Base-by-base conservation (phyloP, 2,329 filamentous ascomycete genomes). In the Epichloe coenophiala region DNA sequence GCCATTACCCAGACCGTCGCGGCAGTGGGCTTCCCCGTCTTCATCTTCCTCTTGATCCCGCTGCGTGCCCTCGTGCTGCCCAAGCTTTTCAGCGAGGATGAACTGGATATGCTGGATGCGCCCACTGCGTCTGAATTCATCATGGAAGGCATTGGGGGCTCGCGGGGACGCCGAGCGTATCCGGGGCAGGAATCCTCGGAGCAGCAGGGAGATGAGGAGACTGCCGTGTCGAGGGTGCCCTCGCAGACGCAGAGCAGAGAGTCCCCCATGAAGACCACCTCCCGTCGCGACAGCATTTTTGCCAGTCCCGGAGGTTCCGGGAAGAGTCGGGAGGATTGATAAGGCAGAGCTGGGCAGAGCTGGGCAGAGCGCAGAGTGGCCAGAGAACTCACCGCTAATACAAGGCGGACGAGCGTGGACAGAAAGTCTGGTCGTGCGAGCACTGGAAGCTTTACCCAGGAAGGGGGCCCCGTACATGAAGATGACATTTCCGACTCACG, bases 1-100 rank as follows among this genome's bases (percentile, higher is more conserved):
- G 86, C 86, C 53, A 86, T 90, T 59, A 89, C 86, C 0, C 83
- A 91, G 68, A 90, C 86, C 0, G 83, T 90, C 47, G 86, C 86
- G 3, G 86, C 86, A 2, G 86, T 91, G 11, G 86, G 86, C 0
- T 91, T 90, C 57, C 86, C 86, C 8, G 74, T 88, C 37, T 77
- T 88, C 55, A 88, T 89, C 59, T 67, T 88, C 45, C 65, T 79
- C 15, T 70, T 88, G 5, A 81, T 88, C 23, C 85, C 85, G 0
- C 66, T 82, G 2, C 75, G 85, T 8, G 77, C 81, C 2, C 69
- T 79, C 53, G 54, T 88, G 5, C 69, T 89, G 56, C 84, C 84
- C 1, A 68, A 68, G 36, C 72, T 77, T 62, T 83, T 88, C 57
- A 72, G 70, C 0, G 60, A 66, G 0, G 73, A 78, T 44, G 85